These are phyloP conservation scores for Teratosphaeria gauchensis DNA, from an alignment of 2,329 filamentous ascomycete genomes.

Conservation along the genomic window DNA sequence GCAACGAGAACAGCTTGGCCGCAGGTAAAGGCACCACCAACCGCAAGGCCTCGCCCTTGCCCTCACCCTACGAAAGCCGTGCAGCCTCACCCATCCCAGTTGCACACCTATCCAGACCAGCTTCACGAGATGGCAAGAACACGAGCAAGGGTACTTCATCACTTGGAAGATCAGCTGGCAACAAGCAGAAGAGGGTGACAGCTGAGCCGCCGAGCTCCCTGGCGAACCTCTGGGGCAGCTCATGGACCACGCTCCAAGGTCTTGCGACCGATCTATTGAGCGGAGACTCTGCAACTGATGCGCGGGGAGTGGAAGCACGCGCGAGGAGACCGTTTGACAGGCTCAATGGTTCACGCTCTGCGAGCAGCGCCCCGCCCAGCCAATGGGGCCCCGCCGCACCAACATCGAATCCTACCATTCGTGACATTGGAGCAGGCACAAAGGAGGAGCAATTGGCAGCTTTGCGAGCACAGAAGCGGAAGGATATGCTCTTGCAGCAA, in stretches of 20 bases:
- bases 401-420: constrained; percentile 24
- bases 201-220: constrained; percentile 20
- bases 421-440: constrained; percentile 35
- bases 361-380: constrained; percentile 31
- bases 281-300: constrained; percentile 23
- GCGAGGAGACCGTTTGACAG: constrained; percentile 23
- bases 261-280: constrained; percentile 41
- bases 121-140: constrained; percentile 21
- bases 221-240: constrained; percentile 38
- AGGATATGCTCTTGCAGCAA: constrained; percentile 33
- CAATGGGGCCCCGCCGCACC: constrained; percentile 39
- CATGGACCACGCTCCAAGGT: constrained; percentile 40
- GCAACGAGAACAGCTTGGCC: constrained; percentile 27
- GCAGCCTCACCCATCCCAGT: constrained; percentile 31
- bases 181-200: constrained; percentile 12
- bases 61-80: constrained; percentile 24
- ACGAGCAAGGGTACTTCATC: constrained; percentile 1
- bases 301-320: constrained; percentile 10
- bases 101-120: constrained; percentile 1
- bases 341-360: constrained; percentile 6
- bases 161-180: not conserved
- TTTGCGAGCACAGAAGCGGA: constrained; percentile 41
- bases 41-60: constrained; percentile 24
- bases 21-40: constrained; percentile 25
- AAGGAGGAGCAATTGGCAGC: constrained; percentile 37